Evolutionary conservation across 2,329 filamentous ascomycete genomes (phyloP).

Genomic region (Cladosporium sp.): DNA sequence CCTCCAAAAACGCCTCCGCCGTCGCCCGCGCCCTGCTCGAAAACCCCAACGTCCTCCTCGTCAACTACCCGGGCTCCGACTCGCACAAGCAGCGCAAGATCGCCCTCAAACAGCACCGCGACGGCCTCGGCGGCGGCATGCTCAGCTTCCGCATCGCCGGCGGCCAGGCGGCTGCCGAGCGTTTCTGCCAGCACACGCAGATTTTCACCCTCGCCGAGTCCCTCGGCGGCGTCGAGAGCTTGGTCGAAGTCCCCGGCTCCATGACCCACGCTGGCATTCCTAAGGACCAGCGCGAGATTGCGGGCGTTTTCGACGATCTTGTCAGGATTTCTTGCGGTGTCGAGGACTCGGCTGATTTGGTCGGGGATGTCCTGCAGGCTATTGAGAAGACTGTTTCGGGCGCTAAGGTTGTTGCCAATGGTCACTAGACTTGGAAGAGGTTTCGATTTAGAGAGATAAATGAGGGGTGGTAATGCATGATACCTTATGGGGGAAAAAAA

Average conservation of each 20-base stretch:
- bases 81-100: constrained; percentile 84
- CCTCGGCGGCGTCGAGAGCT: constrained; percentile 83
- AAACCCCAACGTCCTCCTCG: constrained; percentile 75
- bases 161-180: constrained; percentile 77
- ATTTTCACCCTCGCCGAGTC: constrained; percentile 93
- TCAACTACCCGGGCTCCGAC: constrained; percentile 91
- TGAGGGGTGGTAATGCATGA: background rate
- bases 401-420: constrained; percentile 39
- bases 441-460: background rate
- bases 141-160: constrained; percentile 91
- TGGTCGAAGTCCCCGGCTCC: constrained; percentile 85
- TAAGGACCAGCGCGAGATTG: constrained; percentile 79
- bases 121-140: constrained; percentile 95
- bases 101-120: constrained; percentile 83
- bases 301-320: constrained; percentile 91
- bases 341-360: constrained; percentile 73
- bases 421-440: constrained; percentile 4
- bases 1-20: constrained; percentile 71
- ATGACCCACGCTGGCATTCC: constrained; percentile 99
- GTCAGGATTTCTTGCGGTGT: constrained; percentile 91
- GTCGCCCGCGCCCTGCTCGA: constrained; percentile 73
- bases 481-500: background rate
- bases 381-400: constrained; percentile 67
- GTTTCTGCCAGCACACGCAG: constrained; percentile 83
- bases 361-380: constrained; percentile 60